Evolutionary conservation across 108 stramenopile species (phyloP).

Genomic region (Cylindrotheca fusiformis): DNA sequence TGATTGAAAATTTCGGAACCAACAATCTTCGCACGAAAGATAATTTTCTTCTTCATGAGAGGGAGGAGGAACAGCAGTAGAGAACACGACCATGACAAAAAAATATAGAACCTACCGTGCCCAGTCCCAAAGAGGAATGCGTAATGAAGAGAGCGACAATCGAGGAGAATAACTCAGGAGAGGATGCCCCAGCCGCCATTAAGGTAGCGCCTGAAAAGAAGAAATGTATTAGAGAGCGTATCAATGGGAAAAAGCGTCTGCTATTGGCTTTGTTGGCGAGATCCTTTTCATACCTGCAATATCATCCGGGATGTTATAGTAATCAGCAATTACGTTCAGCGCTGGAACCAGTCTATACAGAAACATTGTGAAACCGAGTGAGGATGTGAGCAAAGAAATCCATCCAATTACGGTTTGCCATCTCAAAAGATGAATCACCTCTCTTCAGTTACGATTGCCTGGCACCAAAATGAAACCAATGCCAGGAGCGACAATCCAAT

Average conservation of each 20-base stretch:
- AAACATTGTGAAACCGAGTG: slow-evolving; percentile 6
- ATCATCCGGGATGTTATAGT: slow-evolving; percentile 66
- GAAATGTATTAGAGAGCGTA: too few species aligned
- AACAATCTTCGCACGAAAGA: slow-evolving; percentile 37
- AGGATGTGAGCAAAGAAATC: not conserved
- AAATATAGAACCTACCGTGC: slow-evolving; percentile 49
- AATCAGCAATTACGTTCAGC: slow-evolving; percentile 72
- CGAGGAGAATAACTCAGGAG: slow-evolving; percentile 66
- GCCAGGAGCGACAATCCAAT: slow-evolving; percentile 29
- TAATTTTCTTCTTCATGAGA: too few species aligned
- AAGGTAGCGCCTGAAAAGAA: slow-evolving; percentile 52
- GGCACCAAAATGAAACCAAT: slow-evolving; percentile 61
- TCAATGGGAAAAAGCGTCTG: not conserved
- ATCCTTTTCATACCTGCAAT: slow-evolving; percentile 42
- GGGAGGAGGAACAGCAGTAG: too few species aligned
- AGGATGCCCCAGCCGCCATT: slow-evolving; percentile 83
- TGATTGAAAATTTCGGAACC: slow-evolving; percentile 85
- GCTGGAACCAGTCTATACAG: slow-evolving; percentile 64
- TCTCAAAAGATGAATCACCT: slow-evolving; percentile 16
- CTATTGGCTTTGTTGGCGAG: not conserved
- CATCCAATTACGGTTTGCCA: not conserved
- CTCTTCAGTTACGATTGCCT: slow-evolving; percentile 75
- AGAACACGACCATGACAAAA: too few species aligned
- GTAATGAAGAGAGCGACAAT: slow-evolving; percentile 77
- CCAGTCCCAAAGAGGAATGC: slow-evolving; percentile 78